A percentile compares a stretch with the other conserved stretches of the same genome.
Evolutionary conservation across 192 early-diverging fungal genomes (phyloP).

Genomic region (Dispira simplex): DNA sequence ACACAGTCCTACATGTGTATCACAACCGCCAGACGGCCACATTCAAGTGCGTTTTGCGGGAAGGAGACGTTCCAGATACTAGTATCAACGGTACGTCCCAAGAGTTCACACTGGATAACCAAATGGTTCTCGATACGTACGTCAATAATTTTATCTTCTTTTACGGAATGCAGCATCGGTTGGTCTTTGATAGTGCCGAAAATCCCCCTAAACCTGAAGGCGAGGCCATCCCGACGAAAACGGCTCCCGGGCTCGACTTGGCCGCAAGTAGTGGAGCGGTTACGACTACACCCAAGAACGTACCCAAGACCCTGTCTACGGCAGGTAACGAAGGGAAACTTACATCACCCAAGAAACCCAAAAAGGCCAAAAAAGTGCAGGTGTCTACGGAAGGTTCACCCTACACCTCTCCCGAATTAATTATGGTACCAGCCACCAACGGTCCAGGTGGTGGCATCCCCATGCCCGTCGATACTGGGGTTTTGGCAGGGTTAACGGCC

Average conservation of each 20-base stretch:
- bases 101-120: conserved; percentile 30
- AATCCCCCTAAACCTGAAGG: conserved; percentile 9
- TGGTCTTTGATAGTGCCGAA: conserved; percentile 24
- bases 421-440: neutral
- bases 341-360: neutral
- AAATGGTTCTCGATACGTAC: conserved; percentile 28
- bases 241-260: neutral
- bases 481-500: neutral
- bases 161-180: conserved; percentile 25
- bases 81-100: conserved; percentile 46
- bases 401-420: neutral
- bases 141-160: conserved; percentile 30
- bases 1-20: conserved; percentile 45
- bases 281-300: neutral
- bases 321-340: neutral
- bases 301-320: neutral
- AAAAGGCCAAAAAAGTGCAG: neutral
- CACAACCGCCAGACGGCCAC: conserved; percentile 21
- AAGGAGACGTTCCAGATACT: conserved; percentile 44
- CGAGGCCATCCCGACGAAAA: neutral
- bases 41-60: conserved; percentile 50
- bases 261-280: neutral
- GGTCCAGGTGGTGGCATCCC: neutral
- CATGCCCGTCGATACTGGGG: neutral
- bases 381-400: neutral